These are phyloP conservation scores for Marchantia paleacea DNA, from an alignment of 225 moss, liverwort and hornwort species.

Conservation along the genomic window DNA sequence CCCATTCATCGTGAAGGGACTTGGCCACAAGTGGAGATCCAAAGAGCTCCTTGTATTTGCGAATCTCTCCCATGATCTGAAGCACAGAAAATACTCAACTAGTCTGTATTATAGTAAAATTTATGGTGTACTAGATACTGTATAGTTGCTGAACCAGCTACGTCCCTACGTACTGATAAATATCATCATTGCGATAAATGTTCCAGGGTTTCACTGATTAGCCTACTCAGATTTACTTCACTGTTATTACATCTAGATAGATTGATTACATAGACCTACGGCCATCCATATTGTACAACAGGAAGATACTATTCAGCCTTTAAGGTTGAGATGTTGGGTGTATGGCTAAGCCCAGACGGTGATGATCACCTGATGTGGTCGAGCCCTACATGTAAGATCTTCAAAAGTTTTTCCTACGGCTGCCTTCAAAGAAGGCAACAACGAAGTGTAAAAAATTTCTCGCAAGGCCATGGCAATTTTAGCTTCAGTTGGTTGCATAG, in stretches of 20 bases:
- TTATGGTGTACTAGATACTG: neutral
- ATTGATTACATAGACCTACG: too few species aligned
- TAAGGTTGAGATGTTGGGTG: neutral
- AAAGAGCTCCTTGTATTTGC: constrained; percentile 30
- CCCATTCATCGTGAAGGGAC: constrained; percentile 19
- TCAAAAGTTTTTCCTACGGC: constrained; percentile 10
- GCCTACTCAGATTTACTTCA: too few species aligned
- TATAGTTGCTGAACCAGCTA: neutral
- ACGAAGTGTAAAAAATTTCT: constrained; percentile 27
- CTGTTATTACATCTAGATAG: too few species aligned
- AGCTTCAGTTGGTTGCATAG: constrained; percentile 28
- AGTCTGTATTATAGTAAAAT: neutral
- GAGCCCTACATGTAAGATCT: constrained; percentile 9
- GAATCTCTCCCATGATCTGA: constrained; percentile 38
- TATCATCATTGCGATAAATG: too few species aligned
- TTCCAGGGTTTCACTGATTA: too few species aligned
- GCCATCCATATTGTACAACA: too few species aligned
- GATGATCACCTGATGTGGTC: constrained; percentile 33
- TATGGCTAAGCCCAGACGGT: neutral
- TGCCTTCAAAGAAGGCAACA: constrained; percentile 31
- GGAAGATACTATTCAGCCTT: neutral
- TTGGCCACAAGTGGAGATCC: constrained; percentile 33
- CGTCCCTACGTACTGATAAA: neutral
- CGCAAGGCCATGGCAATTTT: constrained; percentile 29
- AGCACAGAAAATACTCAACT: neutral